Conservation (phyloP, 148 eudicot species). For the Rhododendron ferrugineum region DNA sequence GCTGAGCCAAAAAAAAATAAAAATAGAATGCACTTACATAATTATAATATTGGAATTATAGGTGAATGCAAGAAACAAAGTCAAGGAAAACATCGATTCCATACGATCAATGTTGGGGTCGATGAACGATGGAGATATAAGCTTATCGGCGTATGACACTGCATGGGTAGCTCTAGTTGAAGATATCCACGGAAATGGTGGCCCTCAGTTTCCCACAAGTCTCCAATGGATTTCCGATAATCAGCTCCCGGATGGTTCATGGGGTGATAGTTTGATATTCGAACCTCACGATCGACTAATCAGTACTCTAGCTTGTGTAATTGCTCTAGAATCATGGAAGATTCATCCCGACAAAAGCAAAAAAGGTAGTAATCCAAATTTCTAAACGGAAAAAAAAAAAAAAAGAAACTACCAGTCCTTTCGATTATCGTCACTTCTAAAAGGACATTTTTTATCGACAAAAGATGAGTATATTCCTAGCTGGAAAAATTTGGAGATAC, state of each 20-base stretch:
- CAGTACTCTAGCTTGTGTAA: constrained; percentile 65
- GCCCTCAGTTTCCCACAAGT: constrained; percentile 66
- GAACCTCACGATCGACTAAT: constrained; percentile 59
- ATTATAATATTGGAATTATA: no score
- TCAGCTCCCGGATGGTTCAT: constrained; percentile 83
- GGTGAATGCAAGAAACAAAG: no score
- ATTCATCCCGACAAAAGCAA: constrained; percentile 33
- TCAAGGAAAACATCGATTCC: no score
- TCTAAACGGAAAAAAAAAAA: no score
- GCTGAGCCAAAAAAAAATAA: no score
- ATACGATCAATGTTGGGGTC: no score
- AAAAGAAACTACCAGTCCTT: no score
- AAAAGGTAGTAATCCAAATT: constrained; percentile 34
- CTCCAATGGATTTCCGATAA: constrained; percentile 66
- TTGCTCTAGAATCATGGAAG: constrained; percentile 74
- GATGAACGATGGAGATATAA: constrained; percentile 15
- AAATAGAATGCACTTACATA: no score
- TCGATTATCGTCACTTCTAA: no score
- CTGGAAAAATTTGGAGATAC: no score
- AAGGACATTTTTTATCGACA: not conserved
- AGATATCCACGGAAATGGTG: constrained; percentile 28
- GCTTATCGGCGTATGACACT: constrained; percentile 41
- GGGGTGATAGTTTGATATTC: constrained; percentile 56
- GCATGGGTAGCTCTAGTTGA: constrained; percentile 78
- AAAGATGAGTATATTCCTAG: no score